These are phyloP conservation scores for Solioccasus polychromus DNA, from an alignment of 768 basidiomycete species.

Conservation along the genomic window DNA sequence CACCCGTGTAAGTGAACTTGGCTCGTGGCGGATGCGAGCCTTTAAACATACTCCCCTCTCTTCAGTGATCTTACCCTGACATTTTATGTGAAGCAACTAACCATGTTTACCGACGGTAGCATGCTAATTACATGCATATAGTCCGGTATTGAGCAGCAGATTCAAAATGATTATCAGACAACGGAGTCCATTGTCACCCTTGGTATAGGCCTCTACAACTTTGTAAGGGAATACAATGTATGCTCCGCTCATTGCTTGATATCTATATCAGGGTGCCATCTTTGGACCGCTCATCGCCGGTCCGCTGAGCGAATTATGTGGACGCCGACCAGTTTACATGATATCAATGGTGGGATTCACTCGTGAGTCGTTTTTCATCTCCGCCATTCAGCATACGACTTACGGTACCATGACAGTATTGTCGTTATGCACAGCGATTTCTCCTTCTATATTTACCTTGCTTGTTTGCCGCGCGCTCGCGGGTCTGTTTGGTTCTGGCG, in stretches of 20 bases:
- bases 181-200: slow-evolving; percentile 23
- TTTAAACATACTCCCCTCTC: neutral
- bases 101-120: neutral
- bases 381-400: neutral
- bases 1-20: slow-evolving; percentile 26
- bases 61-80: slow-evolving; percentile 25
- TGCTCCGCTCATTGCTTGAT: slow-evolving; percentile 3
- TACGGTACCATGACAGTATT: slow-evolving; percentile 18
- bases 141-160: slow-evolving; percentile 30
- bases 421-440: slow-evolving; percentile 21
- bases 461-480: slow-evolving; percentile 20
- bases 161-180: slow-evolving; percentile 21
- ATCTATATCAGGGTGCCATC: slow-evolving; percentile 15
- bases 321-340: slow-evolving; percentile 24
- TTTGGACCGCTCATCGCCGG: slow-evolving; percentile 26
- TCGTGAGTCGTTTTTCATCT: slow-evolving; percentile 9
- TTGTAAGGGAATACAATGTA: slow-evolving; percentile 11
- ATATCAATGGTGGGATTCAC: slow-evolving; percentile 21
- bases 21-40: neutral
- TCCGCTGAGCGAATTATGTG: slow-evolving; percentile 26
- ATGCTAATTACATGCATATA: slow-evolving; percentile 7
- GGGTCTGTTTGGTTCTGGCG: slow-evolving; percentile 23
- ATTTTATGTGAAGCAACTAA: slow-evolving; percentile 22
- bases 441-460: slow-evolving; percentile 20
- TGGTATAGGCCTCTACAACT: slow-evolving; percentile 26